Conservation (phyloP, 257 asterid species). For the Apocynum venetum region DNA sequence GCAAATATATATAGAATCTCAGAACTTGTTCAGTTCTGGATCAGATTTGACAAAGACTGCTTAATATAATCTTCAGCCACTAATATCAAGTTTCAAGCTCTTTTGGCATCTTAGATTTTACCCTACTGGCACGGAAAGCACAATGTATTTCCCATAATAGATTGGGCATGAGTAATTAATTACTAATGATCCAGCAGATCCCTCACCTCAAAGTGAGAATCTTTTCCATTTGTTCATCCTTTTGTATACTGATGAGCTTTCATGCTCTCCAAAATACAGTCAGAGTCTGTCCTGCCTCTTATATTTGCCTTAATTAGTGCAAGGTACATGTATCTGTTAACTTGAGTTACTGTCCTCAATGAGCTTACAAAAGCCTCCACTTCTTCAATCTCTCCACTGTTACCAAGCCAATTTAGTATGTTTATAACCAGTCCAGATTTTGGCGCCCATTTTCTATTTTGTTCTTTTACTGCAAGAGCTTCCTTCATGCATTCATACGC, state of each 20-base stretch:
- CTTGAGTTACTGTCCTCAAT: constrained; percentile 31
- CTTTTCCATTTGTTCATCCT: constrained; percentile 31
- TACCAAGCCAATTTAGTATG: constrained; percentile 45
- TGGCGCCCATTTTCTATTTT: constrained; percentile 46
- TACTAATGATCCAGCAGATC: neutral
- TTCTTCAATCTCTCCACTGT: constrained; percentile 34
- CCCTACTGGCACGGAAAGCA: no score
- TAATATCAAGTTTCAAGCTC: neutral
- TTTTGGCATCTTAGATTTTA: neutral
- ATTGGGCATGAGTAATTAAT: no score
- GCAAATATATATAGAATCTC: no score
- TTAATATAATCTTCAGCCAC: neutral
- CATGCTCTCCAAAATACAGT: constrained; percentile 29
- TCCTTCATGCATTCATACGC: constrained; percentile 51
- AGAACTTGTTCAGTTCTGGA: neutral
- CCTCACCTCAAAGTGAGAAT: constrained; percentile 25
- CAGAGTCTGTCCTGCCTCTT: constrained; percentile 5
- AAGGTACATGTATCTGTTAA: constrained; percentile 27
- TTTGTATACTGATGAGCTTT: constrained; percentile 22
- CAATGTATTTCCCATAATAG: no score
- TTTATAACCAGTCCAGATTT: constrained; percentile 32
- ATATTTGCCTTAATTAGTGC: constrained; percentile 19
- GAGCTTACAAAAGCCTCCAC: constrained; percentile 41
- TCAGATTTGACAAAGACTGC: neutral
- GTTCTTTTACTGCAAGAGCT: constrained; percentile 42